phyloP scores from a whole-genome alignment of 805 yeast species.

The Debaryomyces hansenii region DNA sequence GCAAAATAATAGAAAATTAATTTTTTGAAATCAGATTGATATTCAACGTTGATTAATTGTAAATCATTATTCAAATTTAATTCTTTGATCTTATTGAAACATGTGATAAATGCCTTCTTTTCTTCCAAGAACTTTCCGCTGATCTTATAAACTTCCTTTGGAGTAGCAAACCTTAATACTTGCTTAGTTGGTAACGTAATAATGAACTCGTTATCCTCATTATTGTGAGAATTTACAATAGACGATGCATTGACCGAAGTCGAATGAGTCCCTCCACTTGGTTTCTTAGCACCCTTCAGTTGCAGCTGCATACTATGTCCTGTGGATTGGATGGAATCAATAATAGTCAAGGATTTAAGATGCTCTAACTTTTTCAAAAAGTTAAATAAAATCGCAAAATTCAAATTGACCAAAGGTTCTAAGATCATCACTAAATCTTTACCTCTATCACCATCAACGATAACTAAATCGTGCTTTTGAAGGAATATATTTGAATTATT shows the following conservation, averaged over 20 bases:
- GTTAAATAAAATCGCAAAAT: constrained; percentile 69
- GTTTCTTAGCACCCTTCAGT: constrained; percentile 15
- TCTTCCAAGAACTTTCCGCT: constrained; percentile 70
- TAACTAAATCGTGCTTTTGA: constrained; percentile 63
- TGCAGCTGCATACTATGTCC: constrained; percentile 12
- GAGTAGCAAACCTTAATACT: constrained; percentile 72
- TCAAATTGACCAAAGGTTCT: constrained; percentile 61
- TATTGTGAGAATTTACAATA: constrained; percentile 39
- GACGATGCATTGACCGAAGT: constrained; percentile 32
- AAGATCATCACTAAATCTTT: constrained; percentile 74
- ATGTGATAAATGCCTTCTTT: constrained; percentile 66
- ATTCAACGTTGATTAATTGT: constrained; percentile 46
- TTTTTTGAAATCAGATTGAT: constrained; percentile 46
- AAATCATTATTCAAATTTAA: constrained; percentile 46
- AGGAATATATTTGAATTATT: constrained; percentile 60
- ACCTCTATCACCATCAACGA: constrained; percentile 84
- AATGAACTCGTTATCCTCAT: constrained; percentile 60
- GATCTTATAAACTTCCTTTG: constrained; percentile 63
- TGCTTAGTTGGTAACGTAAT: constrained; percentile 74
- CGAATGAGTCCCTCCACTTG: constrained; percentile 41
- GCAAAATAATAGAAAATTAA: constrained; percentile 47
- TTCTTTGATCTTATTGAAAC: constrained; percentile 48
- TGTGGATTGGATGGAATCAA: constrained; percentile 15
- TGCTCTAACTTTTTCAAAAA: constrained; percentile 75
- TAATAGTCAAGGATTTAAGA: constrained; percentile 48